A percentile compares a stretch with the other conserved stretches of the same genome.
These are phyloP conservation scores for Cerioporus squamosus DNA, from an alignment of 1,284 basidiomycete species.

Conservation along the genomic window DNA sequence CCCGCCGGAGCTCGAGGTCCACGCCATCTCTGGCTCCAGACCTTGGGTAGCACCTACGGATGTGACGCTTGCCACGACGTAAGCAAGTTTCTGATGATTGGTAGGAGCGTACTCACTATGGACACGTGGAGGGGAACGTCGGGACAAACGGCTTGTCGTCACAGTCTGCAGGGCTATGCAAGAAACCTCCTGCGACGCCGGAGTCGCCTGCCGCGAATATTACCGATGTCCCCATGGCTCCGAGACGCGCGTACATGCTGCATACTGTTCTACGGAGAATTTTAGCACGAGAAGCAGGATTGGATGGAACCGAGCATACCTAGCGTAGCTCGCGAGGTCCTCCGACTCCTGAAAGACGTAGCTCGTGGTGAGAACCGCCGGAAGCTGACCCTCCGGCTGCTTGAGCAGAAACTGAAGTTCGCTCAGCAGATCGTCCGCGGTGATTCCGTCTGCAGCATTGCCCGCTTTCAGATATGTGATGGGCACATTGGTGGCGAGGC, in stretches of 20 bases:
- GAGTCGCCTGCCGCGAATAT: constrained; percentile 68
- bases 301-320: neutral
- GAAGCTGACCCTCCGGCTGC: constrained; percentile 27
- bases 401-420: constrained; percentile 36
- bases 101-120: constrained; percentile 31
- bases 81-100: no score
- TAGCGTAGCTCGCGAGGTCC: neutral
- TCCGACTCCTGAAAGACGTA: constrained; percentile 42
- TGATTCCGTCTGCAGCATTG: constrained; percentile 14
- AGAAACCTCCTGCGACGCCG: constrained; percentile 51
- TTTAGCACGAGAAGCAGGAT: no score
- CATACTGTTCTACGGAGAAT: constrained; percentile 19
- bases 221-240: constrained; percentile 58
- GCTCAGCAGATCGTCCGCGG: constrained; percentile 29
- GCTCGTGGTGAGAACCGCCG: constrained; percentile 37
- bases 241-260: constrained; percentile 45
- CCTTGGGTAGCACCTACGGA: no score
- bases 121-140: constrained; percentile 68
- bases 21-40: no score
- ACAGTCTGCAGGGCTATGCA: constrained; percentile 46
- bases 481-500: constrained; percentile 55
- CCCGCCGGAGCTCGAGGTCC: no score
- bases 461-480: constrained; percentile 23
- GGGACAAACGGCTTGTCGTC: constrained; percentile 59
- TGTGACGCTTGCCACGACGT: no score